Evolutionary conservation across 306 rosid genomes (phyloP).

Genomic region (Vigna unguiculata): DNA sequence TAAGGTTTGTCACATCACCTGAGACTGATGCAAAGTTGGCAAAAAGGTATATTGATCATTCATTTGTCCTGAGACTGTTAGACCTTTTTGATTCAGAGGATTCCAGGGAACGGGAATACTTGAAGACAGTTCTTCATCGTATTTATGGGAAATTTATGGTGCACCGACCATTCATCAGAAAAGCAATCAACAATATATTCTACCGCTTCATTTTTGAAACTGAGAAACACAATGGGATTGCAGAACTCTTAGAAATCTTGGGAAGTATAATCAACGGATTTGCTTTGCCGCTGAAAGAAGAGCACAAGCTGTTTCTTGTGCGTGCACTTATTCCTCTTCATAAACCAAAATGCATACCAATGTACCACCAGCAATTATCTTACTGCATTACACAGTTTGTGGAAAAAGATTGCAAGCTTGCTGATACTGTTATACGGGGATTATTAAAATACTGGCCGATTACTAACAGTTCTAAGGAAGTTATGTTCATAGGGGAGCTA

Average conservation of each 20-base stretch:
- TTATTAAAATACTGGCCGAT: slow-evolving; percentile 93
- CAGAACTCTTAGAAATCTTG: slow-evolving; percentile 89
- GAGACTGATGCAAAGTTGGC: slow-evolving; percentile 98
- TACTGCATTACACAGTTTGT: slow-evolving; percentile 94
- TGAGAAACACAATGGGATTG: slow-evolving; percentile 97
- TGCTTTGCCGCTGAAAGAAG: slow-evolving; percentile 96
- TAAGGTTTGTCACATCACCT: slow-evolving; percentile 91
- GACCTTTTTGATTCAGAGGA: slow-evolving; percentile 99
- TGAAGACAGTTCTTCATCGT: slow-evolving; percentile 96
- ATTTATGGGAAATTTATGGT: slow-evolving; percentile 98
- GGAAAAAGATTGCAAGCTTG: slow-evolving; percentile 98
- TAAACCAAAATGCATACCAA: slow-evolving; percentile 88
- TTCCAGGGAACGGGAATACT: slow-evolving; percentile 93
- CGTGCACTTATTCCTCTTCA: slow-evolving; percentile 97
- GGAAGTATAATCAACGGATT: slow-evolving; percentile 98
- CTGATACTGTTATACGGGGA: slow-evolving; percentile 95
- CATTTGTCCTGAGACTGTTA: slow-evolving; percentile 84
- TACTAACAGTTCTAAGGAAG: slow-evolving; percentile 97
- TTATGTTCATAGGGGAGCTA: slow-evolving; percentile 96
- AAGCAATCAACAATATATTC: slow-evolving; percentile 91
- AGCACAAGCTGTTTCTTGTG: slow-evolving; percentile 94
- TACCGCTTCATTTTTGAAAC: slow-evolving; percentile 92
- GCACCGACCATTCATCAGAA: slow-evolving; percentile 93
- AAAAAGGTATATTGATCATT: slow-evolving; percentile 90
- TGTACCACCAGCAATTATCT: slow-evolving; percentile 96